Evolutionary conservation across 257 asterid genomes (phyloP).

Genomic region (Fraxinus americana): DNA sequence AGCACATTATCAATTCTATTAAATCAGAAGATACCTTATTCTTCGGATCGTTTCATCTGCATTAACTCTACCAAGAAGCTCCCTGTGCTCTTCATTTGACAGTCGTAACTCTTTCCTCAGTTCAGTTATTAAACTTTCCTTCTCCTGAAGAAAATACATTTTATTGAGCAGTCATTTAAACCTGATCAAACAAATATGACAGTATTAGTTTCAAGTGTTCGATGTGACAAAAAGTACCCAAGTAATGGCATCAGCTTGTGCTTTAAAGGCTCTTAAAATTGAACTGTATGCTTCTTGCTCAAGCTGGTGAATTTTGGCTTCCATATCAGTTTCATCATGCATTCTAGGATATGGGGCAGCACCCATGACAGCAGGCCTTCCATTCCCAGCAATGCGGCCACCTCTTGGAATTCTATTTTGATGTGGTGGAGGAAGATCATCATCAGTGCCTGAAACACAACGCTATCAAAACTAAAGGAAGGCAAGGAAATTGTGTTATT

Average conservation of each 20-base stretch:
- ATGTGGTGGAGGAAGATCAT: slow-evolving; percentile 91
- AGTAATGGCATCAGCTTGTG: slow-evolving; percentile 88
- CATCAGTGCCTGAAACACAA: slow-evolving; percentile 81
- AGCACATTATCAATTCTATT: background rate
- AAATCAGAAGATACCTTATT: slow-evolving; percentile 62
- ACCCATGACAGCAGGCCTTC: slow-evolving; percentile 68
- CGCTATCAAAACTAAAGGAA: slow-evolving; percentile 23
- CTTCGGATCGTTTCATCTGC: slow-evolving; percentile 72
- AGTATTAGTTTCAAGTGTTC: slow-evolving; percentile 26
- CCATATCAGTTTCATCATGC: slow-evolving; percentile 66
- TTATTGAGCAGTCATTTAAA: slow-evolving; percentile 34
- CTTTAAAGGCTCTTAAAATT: slow-evolving; percentile 88
- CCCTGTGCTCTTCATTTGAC: slow-evolving; percentile 91
- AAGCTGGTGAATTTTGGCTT: slow-evolving; percentile 80
- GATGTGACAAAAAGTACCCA: slow-evolving; percentile 59
- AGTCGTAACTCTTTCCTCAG: slow-evolving; percentile 86
- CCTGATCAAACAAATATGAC: slow-evolving; percentile 33
- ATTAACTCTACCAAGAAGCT: slow-evolving; percentile 75
- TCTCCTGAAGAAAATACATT: slow-evolving; percentile 66
- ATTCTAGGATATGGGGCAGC: slow-evolving; percentile 59
- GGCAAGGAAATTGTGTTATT: background rate
- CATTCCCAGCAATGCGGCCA: slow-evolving; percentile 76
- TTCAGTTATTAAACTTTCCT: slow-evolving; percentile 89
- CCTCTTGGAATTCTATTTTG: slow-evolving; percentile 92
- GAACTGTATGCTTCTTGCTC: slow-evolving; percentile 94